phyloP scores from a whole-genome alignment of 2,329 filamentous ascomycete species.

The Aspergillus costaricaensis region DNA sequence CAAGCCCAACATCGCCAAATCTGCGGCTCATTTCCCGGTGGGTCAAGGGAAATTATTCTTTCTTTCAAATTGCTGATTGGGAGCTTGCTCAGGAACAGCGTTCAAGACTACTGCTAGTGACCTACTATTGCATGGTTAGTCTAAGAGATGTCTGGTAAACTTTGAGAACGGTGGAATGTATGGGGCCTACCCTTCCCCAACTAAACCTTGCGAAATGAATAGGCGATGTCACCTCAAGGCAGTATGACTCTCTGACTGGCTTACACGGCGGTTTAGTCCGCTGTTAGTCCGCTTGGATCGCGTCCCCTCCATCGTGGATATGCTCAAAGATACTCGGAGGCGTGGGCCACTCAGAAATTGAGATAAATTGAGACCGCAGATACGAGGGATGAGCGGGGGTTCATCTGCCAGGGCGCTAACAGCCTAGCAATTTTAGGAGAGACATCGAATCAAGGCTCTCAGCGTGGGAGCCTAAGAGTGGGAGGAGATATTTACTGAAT shows the following conservation, averaged over 20 bases:
- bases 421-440: not conserved
- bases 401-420: not conserved
- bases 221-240: conserved; percentile 2
- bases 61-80: not conserved
- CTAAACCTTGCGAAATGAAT: not conserved
- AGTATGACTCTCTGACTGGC: not conserved
- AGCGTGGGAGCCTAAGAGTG: not conserved
- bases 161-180: conserved; percentile 7
- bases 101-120: not conserved
- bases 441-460: not conserved
- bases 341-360: not conserved
- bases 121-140: not conserved
- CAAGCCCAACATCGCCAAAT: conserved; percentile 3
- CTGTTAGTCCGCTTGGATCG: conserved; percentile 2
- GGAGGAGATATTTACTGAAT: not conserved
- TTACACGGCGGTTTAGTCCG: not conserved
- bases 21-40: conserved; percentile 11
- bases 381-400: conserved; percentile 1
- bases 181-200: not conserved
- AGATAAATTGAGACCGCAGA: not conserved
- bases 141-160: not conserved
- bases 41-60: conserved; percentile 5
- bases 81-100: not conserved
- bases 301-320: not conserved
- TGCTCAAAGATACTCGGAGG: not conserved